These are phyloP conservation scores for Gynochthodes officinalis DNA, from an alignment of 257 asterid species.

Conservation along the genomic window DNA sequence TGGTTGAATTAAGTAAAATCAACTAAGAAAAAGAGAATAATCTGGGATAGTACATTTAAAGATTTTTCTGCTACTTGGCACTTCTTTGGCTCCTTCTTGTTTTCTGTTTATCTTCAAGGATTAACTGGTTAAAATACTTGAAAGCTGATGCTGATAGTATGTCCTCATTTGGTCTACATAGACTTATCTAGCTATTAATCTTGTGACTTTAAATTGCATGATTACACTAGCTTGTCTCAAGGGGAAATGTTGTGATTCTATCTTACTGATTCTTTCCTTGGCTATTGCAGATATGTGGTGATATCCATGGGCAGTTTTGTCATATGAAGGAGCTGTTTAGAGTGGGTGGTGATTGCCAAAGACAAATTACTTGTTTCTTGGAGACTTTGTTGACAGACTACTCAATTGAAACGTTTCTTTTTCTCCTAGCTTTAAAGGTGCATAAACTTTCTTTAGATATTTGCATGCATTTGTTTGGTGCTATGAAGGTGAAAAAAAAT, in stretches of 20 bases:
- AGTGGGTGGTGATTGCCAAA: conserved; percentile 94
- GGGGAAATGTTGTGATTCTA: background rate
- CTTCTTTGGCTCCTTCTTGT: too few relatives aligned
- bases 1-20: background rate
- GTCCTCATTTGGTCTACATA: background rate
- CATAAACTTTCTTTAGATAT: conserved; percentile 6
- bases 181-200: background rate
- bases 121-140: background rate
- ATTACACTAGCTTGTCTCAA: background rate
- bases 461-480: background rate
- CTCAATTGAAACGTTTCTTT: conserved; percentile 95
- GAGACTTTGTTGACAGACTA: conserved; percentile 95
- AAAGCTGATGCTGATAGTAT: background rate
- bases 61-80: background rate
- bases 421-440: conserved; percentile 92
- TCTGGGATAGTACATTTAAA: background rate
- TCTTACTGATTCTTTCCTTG: conserved; percentile 16
- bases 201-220: background rate
- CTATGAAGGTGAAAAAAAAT: background rate
- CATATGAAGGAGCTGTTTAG: conserved; percentile 97
- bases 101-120: background rate
- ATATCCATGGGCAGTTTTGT: conserved; percentile 96
- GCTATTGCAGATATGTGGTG: conserved; percentile 85
- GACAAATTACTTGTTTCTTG: conserved; percentile 94
- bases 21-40: background rate